Base-by-base conservation (phyloP, 345 rosid species). In the Viola odorata region DNA sequence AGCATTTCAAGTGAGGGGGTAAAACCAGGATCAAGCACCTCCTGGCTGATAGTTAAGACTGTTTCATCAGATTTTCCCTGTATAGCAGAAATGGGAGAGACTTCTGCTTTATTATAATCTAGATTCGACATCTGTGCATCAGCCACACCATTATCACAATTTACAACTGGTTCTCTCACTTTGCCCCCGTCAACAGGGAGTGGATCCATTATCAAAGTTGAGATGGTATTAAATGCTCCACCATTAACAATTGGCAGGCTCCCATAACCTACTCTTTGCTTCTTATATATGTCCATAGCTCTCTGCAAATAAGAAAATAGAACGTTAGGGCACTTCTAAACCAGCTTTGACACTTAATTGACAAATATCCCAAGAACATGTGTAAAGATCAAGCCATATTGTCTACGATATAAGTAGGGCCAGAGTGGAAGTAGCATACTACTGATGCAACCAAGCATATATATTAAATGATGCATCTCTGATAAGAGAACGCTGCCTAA, bases 271-370 rank as follows among this genome's bases (percentile, higher is more conserved):
- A 76, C 68, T 68, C 82, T 76, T 67, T 86, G 87, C 75, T 79
- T 87, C 84, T 78, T 94, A 78, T 90, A 94, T 10, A 82, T 78
- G 63, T 78, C 80, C 83, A 94, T 76, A 14, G 97, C 96, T 72
- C 75, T 81, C 99, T 94, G 89, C 75, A 76, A 40, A 53, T 53
- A 14, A 69, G 32, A 58, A 67, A 66, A 15, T 58, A 45, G 32
- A 49, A 36, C 32, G 56, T 65, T 50, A 55, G 37, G 14, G 5
- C 5, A 23, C 32, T 23, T 23, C 32, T 23, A 23, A 23, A 23
- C 32, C 32, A 23, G 32, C 32, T 23, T 2, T 23, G 1, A 23
- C 1, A 23, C 32, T 23, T n/a, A n/a, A n/a, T n/a, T 23, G 32
- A 23, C 32, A 23, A 23, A 23, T 23, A 23, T 23, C 32, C 32